Conservation (phyloP, 768 basidiomycete genomes). For the Boletales sp. region DNA sequence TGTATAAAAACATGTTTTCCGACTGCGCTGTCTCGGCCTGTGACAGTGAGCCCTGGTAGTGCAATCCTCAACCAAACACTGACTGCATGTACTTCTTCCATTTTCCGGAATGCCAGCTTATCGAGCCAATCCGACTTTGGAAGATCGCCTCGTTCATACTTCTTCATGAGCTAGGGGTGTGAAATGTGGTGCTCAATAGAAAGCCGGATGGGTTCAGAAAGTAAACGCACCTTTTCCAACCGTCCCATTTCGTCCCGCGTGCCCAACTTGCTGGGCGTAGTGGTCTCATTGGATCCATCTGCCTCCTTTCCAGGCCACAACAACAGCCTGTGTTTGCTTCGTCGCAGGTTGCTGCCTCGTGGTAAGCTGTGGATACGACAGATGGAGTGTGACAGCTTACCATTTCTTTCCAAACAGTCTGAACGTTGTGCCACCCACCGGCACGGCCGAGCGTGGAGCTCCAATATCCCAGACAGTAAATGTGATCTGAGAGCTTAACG, state of each 20-base stretch:
- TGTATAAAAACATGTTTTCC: slow-evolving; percentile 91
- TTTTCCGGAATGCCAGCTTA: slow-evolving; percentile 87
- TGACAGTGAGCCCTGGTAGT: neutral
- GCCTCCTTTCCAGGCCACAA: slow-evolving; percentile 84
- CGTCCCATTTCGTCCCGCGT: slow-evolving; percentile 91
- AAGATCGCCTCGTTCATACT: slow-evolving; percentile 92
- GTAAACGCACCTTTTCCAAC: slow-evolving; percentile 70
- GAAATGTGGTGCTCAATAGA: neutral
- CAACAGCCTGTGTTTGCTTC: slow-evolving; percentile 86
- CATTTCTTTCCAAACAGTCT: slow-evolving; percentile 91
- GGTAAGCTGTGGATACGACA: neutral
- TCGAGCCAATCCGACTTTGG: slow-evolving; percentile 96
- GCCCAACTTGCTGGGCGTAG: slow-evolving; percentile 85
- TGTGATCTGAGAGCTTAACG: slow-evolving; percentile 80
- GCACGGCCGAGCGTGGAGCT: slow-evolving; percentile 70
- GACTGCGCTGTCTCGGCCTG: slow-evolving; percentile 91
- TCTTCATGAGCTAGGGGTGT: slow-evolving; percentile 72
- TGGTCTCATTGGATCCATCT: slow-evolving; percentile 76
- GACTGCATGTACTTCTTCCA: slow-evolving; percentile 93
- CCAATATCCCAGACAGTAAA: slow-evolving; percentile 97
- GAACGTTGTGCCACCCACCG: slow-evolving; percentile 91
- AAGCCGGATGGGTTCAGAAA: neutral
- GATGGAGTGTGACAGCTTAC: slow-evolving; percentile 34
- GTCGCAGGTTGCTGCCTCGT: slow-evolving; percentile 67
- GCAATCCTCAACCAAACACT: slow-evolving; percentile 19